Evolutionary conservation across 148 eudicot species (phyloP).

Genomic region (Spergularia bocconei): DNA sequence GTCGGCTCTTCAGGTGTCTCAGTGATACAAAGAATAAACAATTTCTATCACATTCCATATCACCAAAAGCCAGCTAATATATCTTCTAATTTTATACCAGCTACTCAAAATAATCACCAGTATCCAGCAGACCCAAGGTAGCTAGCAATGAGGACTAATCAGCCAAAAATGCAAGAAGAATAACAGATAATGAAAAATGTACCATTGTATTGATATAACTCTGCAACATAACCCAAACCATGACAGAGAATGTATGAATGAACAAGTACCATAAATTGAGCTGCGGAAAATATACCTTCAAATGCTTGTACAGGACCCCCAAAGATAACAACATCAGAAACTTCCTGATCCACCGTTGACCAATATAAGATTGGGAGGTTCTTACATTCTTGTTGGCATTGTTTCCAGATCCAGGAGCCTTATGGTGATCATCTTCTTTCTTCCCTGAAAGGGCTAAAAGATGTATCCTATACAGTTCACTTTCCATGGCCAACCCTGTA

Average conservation of each 20-base stretch:
- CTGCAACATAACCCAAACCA: background rate
- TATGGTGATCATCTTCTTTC: slow-evolving; percentile 58
- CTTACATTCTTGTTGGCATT: slow-evolving; percentile 12
- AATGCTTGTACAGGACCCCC: slow-evolving; percentile 71
- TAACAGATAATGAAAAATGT: background rate
- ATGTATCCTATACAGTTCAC: slow-evolving; percentile 47
- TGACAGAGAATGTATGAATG: background rate
- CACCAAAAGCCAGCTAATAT: background rate
- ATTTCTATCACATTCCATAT: too few relatives aligned
- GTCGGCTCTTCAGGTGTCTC: too few relatives aligned
- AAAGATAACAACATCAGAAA: slow-evolving; percentile 48
- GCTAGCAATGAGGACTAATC: background rate
- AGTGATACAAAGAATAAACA: too few relatives aligned
- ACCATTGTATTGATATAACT: background rate
- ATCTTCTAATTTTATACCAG: background rate
- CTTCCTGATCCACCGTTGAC: slow-evolving; percentile 54
- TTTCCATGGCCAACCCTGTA: slow-evolving; percentile 57
- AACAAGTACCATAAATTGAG: background rate
- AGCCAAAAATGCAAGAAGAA: background rate
- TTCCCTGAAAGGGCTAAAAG: slow-evolving; percentile 55
- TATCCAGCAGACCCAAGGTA: background rate
- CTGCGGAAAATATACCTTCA: slow-evolving; percentile 45
- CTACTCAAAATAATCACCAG: background rate
- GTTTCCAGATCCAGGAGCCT: slow-evolving; percentile 14
- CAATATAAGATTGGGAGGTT: slow-evolving; percentile 18